Evolutionary conservation across 805 yeast species (phyloP), one percentile per base, ranked within the genome.

Genomic region (Nakazawaea holstii): DNA sequence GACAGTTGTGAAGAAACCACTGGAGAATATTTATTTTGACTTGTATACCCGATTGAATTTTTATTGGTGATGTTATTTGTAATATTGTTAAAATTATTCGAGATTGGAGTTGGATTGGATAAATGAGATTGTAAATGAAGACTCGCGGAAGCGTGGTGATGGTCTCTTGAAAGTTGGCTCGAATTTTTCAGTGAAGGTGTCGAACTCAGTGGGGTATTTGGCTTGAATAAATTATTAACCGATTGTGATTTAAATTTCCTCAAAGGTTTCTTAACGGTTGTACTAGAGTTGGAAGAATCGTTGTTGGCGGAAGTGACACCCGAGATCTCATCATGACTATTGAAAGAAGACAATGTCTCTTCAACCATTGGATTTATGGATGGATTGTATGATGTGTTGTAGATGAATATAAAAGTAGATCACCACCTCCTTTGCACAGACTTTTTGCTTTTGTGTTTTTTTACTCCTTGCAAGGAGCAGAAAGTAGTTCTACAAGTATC

Each of bases 191-290:
- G 14, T 33, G 6, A 15, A 13, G 42, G n/a, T 20, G 10, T 9
- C 5, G 39, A 36, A 9, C 27, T 14, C 8, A 8, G 32, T 28
- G 11, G 41, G 39, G 49, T 52, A 4, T 36, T 31, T 13, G 48
- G 53, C 36, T 55, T 57, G 56, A 61, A 61, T 2, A 60, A 49
- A 39, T 46, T 53, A 37, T 58, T 59, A 24, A 55, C 61, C 13
- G 64, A 58, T 42, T 59, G 62, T 13, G 64, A 56, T 44, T 57
- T 58, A 54, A 59, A 55, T 41, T 54, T 58, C 31, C 56, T 55
- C 38, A 46, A 49, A 4, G 55, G 32, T 39, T 33, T 44, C 41
- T 41, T 35, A 5, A 32, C 27, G 41, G 35, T 44, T n/a, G 44
- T 46, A 24, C 24, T 27, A n/a, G 28, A 15, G 39, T 7, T 36